Conservation (phyloP, 78 protist species). For the Acrasis kona region DNA sequence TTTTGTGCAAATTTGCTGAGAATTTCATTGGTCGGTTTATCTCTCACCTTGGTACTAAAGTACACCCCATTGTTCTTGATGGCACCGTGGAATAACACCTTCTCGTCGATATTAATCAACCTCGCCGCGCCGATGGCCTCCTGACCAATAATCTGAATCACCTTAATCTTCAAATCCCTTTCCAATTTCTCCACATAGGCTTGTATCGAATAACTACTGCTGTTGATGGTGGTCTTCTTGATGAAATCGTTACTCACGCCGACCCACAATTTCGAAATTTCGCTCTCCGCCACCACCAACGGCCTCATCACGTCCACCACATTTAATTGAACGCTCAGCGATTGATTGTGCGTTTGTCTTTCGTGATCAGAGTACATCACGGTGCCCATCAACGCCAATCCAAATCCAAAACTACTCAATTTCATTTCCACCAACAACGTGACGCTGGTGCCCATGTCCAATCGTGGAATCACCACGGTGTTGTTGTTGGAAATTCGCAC, state of each 20-base stretch:
- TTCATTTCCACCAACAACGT: background rate
- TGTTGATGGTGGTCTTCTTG: background rate
- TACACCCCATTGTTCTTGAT: background rate
- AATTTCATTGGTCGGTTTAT: no score
- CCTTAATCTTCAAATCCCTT: background rate
- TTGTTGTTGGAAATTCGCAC: background rate
- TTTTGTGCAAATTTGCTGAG: no score
- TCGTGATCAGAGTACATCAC: background rate
- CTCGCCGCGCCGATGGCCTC: background rate
- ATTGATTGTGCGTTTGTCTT: background rate
- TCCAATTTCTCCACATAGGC: background rate
- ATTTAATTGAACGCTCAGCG: background rate
- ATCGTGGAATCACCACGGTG: background rate
- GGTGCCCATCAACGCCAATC: background rate
- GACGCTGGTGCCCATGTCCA: background rate
- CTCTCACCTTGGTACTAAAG: background rate
- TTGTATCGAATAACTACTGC: no score
- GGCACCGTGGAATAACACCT: background rate
- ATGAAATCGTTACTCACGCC: background rate
- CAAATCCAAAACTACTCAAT: background rate
- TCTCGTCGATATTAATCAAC: background rate
- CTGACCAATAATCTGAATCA: background rate
- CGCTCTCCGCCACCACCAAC: background rate
- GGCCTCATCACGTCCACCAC: background rate
- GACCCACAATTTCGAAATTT: background rate